These are phyloP conservation scores for Avena atlantica DNA, from an alignment of 176 grass and related monocot species.

Conservation along the genomic window DNA sequence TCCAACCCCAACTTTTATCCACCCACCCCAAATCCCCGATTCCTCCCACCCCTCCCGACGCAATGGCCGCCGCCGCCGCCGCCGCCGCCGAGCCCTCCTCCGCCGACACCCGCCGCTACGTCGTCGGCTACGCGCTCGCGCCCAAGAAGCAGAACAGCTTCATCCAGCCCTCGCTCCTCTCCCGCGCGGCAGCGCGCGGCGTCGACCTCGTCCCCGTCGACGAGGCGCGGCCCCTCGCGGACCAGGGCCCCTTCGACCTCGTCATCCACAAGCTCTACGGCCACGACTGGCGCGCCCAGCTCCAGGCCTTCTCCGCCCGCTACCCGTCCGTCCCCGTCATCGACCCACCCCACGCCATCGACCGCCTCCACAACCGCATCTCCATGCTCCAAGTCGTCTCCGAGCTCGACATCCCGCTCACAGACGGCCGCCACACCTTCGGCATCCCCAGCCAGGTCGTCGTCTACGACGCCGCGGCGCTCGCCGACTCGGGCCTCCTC, in stretches of 20 bases:
- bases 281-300: conserved; percentile 73
- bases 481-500: conserved; percentile 71
- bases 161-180: conserved; percentile 80
- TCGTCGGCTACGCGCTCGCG: conserved; percentile 77
- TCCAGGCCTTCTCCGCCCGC: conserved; percentile 61
- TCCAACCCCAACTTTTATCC: conserved; percentile 36
- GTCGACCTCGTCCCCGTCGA: conserved; percentile 81
- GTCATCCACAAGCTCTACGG: conserved; percentile 86
- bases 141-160: conserved; percentile 91
- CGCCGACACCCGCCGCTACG: conserved; percentile 43
- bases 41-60: conserved; percentile 25
- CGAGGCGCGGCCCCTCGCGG: conserved; percentile 52
- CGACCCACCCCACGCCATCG: conserved; percentile 77
- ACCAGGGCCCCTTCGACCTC: conserved; percentile 90
- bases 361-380: conserved; percentile 93
- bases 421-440: conserved; percentile 55
- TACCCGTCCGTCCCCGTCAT: conserved; percentile 66
- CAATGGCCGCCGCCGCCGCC: conserved; percentile 37
- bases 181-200: conserved; percentile 47
- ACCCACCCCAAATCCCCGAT: conserved; percentile 22
- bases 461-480: conserved; percentile 71
- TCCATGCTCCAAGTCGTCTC: conserved; percentile 97
- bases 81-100: conserved; percentile 40
- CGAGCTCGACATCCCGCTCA: conserved; percentile 64
- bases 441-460: conserved; percentile 90